Evolutionary conservation across 768 basidiomycete genomes (phyloP).

Genomic region (Amanita molliuscula): DNA sequence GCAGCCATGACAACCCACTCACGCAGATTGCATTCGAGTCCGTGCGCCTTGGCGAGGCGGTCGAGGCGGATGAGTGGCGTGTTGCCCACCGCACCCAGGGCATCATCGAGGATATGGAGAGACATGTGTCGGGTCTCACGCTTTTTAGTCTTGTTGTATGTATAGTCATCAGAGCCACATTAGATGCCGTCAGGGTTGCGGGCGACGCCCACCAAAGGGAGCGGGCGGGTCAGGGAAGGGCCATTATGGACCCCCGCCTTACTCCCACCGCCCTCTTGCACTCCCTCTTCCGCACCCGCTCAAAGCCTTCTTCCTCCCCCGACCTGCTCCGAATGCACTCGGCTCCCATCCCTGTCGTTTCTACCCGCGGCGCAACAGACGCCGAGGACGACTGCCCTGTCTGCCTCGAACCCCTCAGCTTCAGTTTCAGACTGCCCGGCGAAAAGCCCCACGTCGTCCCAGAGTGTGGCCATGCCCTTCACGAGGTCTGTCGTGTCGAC

Average conservation of each 20-base stretch:
- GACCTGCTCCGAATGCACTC: constrained; percentile 32
- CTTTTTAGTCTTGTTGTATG: too few species aligned
- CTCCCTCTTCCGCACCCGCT: constrained; percentile 37
- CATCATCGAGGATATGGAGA: constrained; percentile 57
- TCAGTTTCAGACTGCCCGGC: constrained; percentile 86
- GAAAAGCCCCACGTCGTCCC: constrained; percentile 98
- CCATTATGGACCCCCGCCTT: constrained; percentile 26
- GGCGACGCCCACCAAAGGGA: constrained; percentile 30
- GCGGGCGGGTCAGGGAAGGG: constrained; percentile 24
- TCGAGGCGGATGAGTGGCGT: constrained; percentile 87
- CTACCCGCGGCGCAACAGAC: constrained; percentile 47
- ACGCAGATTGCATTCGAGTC: constrained; percentile 86
- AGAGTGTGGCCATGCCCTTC: constrained; percentile 96
- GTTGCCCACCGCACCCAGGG: constrained; percentile 79
- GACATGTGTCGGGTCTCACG: constrained; percentile 16
- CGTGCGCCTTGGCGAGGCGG: constrained; percentile 63
- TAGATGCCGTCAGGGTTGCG: constrained; percentile 44
- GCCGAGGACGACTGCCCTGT: constrained; percentile 93
- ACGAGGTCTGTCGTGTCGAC: too few species aligned
- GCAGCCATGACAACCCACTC: constrained; percentile 18
- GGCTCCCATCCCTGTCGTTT: constrained; percentile 65
- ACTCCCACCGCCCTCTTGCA: constrained; percentile 41
- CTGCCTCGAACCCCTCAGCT: constrained; percentile 90
- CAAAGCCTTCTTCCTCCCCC: constrained; percentile 29
- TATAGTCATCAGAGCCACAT: too few species aligned